Evolutionary conservation across 306 rosid genomes (phyloP).

Genomic region (Quercus cerris): DNA sequence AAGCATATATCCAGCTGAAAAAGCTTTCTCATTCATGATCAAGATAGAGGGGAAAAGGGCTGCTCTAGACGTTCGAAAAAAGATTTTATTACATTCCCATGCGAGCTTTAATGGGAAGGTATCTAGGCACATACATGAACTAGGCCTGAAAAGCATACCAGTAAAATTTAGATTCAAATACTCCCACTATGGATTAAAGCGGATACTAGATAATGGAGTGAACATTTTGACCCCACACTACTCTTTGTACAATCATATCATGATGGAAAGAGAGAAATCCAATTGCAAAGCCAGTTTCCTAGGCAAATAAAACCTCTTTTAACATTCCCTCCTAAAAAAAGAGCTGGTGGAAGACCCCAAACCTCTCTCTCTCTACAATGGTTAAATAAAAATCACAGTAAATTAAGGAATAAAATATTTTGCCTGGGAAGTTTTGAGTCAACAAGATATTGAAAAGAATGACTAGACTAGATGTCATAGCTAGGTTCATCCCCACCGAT

Average conservation of each 20-base stretch:
- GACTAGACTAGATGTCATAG: not conserved
- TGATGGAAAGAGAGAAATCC: not conserved
- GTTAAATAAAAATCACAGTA: not conserved
- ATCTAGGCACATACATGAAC: not conserved
- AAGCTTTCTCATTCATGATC: no score
- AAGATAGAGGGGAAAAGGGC: not conserved
- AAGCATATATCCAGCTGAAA: not conserved
- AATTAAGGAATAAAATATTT: not conserved
- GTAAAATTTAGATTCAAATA: not conserved
- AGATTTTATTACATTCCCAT: not conserved
- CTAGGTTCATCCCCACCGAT: not conserved
- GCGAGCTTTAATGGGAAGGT: not conserved
- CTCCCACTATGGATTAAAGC: not conserved
- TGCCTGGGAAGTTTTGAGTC: not conserved
- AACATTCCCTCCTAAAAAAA: not conserved
- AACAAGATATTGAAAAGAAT: not conserved
- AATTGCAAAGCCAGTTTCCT: not conserved
- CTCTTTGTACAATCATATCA: not conserved
- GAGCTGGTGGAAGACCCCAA: not conserved
- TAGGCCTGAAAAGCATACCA: not conserved
- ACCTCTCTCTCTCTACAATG: not conserved
- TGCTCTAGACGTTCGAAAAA: not conserved
- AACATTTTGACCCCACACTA: not conserved
- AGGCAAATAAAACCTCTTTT: not conserved
- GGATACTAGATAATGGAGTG: not conserved